A percentile compares a stretch with the other conserved stretches of the same genome.
These are phyloP conservation scores for Blastocystis sp. DNA, from an alignment of 352 stramenopile species.

Conservation along the genomic window DNA sequence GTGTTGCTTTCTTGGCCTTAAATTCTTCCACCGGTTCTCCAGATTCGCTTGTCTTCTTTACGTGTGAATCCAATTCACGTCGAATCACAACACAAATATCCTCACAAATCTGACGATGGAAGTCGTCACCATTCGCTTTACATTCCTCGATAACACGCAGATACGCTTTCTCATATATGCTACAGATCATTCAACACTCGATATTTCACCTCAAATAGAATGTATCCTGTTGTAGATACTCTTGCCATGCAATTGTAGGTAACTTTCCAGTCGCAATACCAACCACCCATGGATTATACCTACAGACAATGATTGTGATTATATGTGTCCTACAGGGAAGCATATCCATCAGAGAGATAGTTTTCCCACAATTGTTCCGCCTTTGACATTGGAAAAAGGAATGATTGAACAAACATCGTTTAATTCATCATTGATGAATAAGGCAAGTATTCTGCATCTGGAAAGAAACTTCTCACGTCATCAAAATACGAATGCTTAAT, in stretches of 20 bases:
- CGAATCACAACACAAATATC: not conserved
- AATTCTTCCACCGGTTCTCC: not conserved
- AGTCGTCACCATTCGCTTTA: not conserved
- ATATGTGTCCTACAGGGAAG: not conserved
- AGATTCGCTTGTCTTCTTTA: not conserved
- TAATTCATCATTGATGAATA: not conserved
- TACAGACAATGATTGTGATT: not conserved
- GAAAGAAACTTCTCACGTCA: constrained; percentile 7
- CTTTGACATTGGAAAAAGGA: not conserved
- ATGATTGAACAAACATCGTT: not conserved
- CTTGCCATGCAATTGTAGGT: not conserved
- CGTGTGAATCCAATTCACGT: not conserved
- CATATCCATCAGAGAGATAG: not conserved
- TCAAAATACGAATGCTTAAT: constrained; percentile 43
- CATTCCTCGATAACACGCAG: not conserved
- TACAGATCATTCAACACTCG: not conserved
- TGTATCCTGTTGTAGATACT: not conserved
- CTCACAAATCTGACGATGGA: not conserved
- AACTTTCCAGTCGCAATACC: not conserved
- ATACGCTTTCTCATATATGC: not conserved
- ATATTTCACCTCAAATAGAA: not conserved
- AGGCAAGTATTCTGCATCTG: not conserved
- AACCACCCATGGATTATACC: constrained; percentile 27
- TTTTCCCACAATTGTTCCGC: constrained; percentile 16
- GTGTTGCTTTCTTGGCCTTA: not conserved